Percentiles rank a stretch among this genome's conserved stretches.
Evolutionary conservation across 257 asterid species (phyloP).

Genomic region (Petunia axillaris): DNA sequence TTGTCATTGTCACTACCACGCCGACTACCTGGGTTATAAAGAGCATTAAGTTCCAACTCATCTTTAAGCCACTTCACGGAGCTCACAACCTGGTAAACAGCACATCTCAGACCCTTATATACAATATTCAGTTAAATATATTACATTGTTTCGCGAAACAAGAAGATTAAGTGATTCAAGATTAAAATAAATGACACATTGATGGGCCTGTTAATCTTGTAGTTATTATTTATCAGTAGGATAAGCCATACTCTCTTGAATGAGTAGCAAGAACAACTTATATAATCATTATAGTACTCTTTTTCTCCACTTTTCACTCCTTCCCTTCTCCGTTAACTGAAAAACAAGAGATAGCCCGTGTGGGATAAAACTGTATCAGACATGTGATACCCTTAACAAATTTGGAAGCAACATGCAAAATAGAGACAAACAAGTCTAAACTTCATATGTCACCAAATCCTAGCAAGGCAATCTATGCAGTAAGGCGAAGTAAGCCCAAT

Average conservation of each 20-base stretch:
- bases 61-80: constrained; percentile 99
- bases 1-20: constrained; percentile 94
- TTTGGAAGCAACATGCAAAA: neutral
- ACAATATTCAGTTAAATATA: constrained; percentile 31
- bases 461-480: neutral
- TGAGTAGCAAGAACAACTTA: constrained; percentile 1
- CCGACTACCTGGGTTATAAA: constrained; percentile 96
- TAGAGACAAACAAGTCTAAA: constrained; percentile 3
- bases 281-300: neutral
- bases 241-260: constrained; percentile 18
- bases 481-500: constrained; percentile 2
- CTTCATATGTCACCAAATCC: constrained; percentile 8
- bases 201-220: neutral
- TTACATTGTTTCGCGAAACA: neutral
- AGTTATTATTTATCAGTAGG: neutral
- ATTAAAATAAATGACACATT: neutral
- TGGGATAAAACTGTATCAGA: neutral
- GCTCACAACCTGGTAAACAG: constrained; percentile 83
- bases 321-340: neutral
- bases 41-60: constrained; percentile 99
- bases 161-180: neutral
- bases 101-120: neutral
- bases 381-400: neutral
- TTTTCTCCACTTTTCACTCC: constrained; percentile 15
- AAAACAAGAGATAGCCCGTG: neutral